Base-by-base conservation (phyloP, 2,329 filamentous ascomycete genomes). In the Thelonectria blattea region DNA sequence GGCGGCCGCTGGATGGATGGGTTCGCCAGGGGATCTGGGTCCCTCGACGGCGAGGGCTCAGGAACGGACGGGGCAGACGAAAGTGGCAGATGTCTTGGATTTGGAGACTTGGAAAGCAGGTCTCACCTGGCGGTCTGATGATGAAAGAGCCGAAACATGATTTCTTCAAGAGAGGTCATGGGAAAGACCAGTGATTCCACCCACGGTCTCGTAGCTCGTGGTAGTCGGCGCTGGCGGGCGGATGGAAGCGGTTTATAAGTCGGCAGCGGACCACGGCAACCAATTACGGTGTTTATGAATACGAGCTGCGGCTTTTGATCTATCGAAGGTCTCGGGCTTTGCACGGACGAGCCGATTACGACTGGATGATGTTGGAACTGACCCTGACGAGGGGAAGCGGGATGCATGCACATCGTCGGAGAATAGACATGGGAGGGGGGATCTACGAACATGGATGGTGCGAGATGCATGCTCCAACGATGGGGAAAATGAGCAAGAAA, bases 281-380 rank as follows among this genome's bases (percentile, higher is more conserved):
- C 27, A 7, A 30, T 30, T 30, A 6, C 27, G 27, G 27, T 30
- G 27, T 9, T 10, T 9, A 30, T 30, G 27, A 30, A 30, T 30
- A 30, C 27, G 27, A 30, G 8, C 22, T 24, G 22, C 3, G 22
- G 6, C 22, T 24, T 24, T 30, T 10, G 5, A 30, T 30, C 27
- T 30, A 30, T 30, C 27, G 27, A 46, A 30, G 41, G 52, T 17
- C 27, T 54, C 52, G 42, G 52, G 47, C 42, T 20, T 47, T 42
- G 53, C 53, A 56, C 53, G 20, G 53, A 50, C 53, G 37, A 18
- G 43, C 11, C 15, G 15, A 37, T 15, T 37, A 37, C 34, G 34
- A 37, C 8, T 14, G 22, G 2, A 37, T 37, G 34, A 37, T 37
- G 15, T 14, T 15, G 3, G 27, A 24, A 24, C 22, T 24, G 22